Conservation (phyloP, 352 stramenopile species). For the Phytophthora citricola region DNA sequence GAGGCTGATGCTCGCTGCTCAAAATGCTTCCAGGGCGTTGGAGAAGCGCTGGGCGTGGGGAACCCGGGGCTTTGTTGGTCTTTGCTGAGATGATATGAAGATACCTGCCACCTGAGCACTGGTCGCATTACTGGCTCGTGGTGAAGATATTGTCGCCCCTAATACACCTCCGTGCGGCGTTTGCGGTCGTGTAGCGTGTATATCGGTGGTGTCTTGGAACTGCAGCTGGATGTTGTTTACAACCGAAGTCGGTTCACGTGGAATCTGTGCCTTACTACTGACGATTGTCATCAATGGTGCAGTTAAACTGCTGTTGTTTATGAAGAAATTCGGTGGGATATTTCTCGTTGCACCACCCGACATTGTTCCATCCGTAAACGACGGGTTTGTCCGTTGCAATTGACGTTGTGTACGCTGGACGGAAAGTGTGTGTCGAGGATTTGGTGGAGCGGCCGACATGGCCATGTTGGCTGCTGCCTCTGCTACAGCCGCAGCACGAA, state of each 20-base stretch:
- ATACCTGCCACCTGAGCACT: slow-evolving; percentile 14
- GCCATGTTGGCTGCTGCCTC: slow-evolving; percentile 32
- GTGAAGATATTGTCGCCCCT: slow-evolving; percentile 19
- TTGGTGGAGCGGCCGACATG: slow-evolving; percentile 9
- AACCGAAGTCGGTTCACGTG: slow-evolving; percentile 12
- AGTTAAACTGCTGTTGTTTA: slow-evolving; percentile 38
- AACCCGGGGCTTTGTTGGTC: slow-evolving; percentile 19
- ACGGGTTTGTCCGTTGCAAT: slow-evolving; percentile 14
- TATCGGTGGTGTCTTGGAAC: slow-evolving; percentile 15
- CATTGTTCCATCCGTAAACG: slow-evolving; percentile 3
- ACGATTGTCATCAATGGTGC: slow-evolving; percentile 36
- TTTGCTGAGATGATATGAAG: slow-evolving; percentile 23
- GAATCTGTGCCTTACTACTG: slow-evolving; percentile 27
- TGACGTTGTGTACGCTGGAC: slow-evolving; percentile 16
- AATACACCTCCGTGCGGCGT: slow-evolving; percentile 21
- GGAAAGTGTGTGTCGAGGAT: slow-evolving; percentile 12
- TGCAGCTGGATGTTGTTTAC: slow-evolving; percentile 29
- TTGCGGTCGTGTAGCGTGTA: slow-evolving; percentile 6
- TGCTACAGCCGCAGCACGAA: slow-evolving; percentile 32
- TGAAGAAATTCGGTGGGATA: slow-evolving; percentile 22
- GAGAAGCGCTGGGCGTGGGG: slow-evolving; percentile 20
- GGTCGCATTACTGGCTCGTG: slow-evolving; percentile 19
- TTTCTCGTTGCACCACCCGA: slow-evolving; percentile 20
- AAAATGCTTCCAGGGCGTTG: slow-evolving; percentile 13
- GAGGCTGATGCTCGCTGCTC: slow-evolving; percentile 16